phyloP scores from a whole-genome alignment of 202 grass and related monocot species.

The Setaria italica region DNA sequence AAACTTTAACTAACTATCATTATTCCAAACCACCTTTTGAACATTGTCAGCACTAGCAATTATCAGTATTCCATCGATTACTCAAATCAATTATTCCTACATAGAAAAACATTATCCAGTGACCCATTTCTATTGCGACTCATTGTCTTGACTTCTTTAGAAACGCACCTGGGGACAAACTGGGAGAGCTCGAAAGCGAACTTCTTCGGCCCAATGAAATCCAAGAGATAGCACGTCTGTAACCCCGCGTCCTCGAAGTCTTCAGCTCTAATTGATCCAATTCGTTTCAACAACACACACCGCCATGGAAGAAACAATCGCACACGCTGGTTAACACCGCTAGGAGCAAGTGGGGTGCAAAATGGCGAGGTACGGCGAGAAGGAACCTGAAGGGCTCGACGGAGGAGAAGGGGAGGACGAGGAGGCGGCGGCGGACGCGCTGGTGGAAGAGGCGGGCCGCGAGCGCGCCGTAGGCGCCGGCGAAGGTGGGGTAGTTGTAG shows the following conservation, averaged over 20 bases:
- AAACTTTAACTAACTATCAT: background rate
- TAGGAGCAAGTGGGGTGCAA: background rate
- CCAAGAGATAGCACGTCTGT: conserved; percentile 81
- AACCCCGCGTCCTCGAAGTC: conserved; percentile 64
- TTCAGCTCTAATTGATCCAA: conserved; percentile 42
- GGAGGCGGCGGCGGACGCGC: conserved; percentile 48
- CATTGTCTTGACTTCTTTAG: background rate
- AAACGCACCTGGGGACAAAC: conserved; percentile 70
- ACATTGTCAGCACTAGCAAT: background rate
- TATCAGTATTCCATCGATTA: background rate
- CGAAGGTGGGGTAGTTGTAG: conserved; percentile 94
- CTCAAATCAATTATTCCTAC: background rate
- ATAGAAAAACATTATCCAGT: background rate
- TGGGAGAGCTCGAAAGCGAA: conserved; percentile 71
- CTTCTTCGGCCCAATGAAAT: conserved; percentile 78
- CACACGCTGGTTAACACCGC: background rate
- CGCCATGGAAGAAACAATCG: conserved; percentile 18
- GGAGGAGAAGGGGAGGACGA: conserved; percentile 85
- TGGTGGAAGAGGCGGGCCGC: conserved; percentile 73
- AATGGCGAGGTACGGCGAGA: background rate
- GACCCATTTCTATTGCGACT: background rate
- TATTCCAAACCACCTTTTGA: background rate
- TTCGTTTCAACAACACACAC: conserved; percentile 29
- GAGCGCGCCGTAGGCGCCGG: conserved; percentile 78
- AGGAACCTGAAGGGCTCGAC: conserved; percentile 73